Base-by-base conservation (phyloP, 2,329 filamentous ascomycete genomes). In the Pyrenochaeta sp. region DNA sequence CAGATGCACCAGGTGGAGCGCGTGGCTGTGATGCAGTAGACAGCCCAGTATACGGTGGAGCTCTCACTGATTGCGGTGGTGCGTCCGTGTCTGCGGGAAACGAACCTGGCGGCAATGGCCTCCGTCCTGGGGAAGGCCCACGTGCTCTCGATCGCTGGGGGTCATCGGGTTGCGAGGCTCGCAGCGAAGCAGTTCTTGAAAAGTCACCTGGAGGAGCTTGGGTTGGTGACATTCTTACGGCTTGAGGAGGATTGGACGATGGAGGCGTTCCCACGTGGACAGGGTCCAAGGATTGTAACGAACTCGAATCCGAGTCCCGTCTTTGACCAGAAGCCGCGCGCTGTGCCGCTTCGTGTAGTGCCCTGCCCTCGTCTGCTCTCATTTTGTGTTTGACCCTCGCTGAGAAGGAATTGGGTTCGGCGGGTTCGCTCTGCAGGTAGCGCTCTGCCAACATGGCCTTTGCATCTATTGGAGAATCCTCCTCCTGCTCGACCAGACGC, bases 351-450 rank as follows among this genome's bases (percentile, higher is more conserved):
- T 80, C 74, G 42, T 83, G 81, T 46, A 84, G 67, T 9, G 80
- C 81, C 49, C 72, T 73, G 5, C 79, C 82, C 70, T 84, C 82
- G 53, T 84, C 82, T 7, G 76, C 75, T 50, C 81, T 75, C 82
- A 84, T 84, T 61, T 76, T 79, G 23, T 80, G 80, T 49, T 80
- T 81, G 7, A 82, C 61, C 21, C 68, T 63, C 47, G 78, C 75
- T 2, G 81, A 77, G 54, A 81, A 80, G 0, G 80, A 81, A 49
- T 76, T 74, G 1, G 78, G 74, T 32, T 69, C 68, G 0, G 56
- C 15, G 2, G 68, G 71, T 52, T 72, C 73, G 46, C 67, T 72
- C 35, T 71, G 51, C 27, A 73, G 56, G 49, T 59, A 74, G 39
- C 58, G 66, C 11, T 69, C 65, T 10, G 61, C 64, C 9, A 71